phyloP scores from a whole-genome alignment of 495 filamentous ascomycete genomes.

The Ascodesmis nigricans region DNA sequence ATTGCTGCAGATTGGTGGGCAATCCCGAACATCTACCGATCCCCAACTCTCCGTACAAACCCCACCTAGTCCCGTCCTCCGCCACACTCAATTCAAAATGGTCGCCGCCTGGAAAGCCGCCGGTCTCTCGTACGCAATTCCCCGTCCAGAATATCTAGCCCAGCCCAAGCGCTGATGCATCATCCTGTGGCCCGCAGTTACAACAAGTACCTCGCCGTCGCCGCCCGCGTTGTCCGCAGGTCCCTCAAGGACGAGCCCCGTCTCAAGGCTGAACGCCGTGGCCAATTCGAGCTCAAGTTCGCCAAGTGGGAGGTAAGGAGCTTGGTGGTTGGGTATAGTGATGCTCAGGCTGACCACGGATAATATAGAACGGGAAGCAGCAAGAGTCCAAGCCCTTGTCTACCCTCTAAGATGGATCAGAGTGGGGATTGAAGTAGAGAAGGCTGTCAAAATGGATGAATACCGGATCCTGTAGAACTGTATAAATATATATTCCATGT shows the following conservation, averaged over 20 bases:
- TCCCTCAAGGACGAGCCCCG: conserved; percentile 87
- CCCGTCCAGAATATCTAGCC: conserved; percentile 1
- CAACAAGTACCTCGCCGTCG: conserved; percentile 64
- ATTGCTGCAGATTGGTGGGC: not conserved
- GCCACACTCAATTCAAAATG: conserved; percentile 43
- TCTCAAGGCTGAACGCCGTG: conserved; percentile 68
- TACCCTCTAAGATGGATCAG: too few species aligned
- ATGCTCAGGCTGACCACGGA: not conserved
- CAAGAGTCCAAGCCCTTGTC: not conserved
- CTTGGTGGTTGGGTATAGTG: not conserved
- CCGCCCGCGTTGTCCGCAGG: conserved; percentile 59
- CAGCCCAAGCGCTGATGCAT: conserved; percentile 8
- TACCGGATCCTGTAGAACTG: too few species aligned
- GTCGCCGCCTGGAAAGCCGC: conserved; percentile 95
- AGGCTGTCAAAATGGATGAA: too few species aligned
- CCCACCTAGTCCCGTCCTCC: conserved; percentile 6
- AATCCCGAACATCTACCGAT: not conserved
- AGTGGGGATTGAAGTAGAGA: too few species aligned
- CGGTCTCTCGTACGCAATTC: conserved; percentile 61
- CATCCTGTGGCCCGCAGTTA: conserved; percentile 31
- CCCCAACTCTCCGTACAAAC: conserved; percentile 19
- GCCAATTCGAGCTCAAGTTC: conserved; percentile 73
- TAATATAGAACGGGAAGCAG: conserved; percentile 78
- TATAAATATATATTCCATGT: too few species aligned
- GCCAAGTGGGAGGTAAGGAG: conserved; percentile 83